Base-by-base conservation (phyloP, 192 early-diverging fungal species). In the Haplosporangium gracile region DNA sequence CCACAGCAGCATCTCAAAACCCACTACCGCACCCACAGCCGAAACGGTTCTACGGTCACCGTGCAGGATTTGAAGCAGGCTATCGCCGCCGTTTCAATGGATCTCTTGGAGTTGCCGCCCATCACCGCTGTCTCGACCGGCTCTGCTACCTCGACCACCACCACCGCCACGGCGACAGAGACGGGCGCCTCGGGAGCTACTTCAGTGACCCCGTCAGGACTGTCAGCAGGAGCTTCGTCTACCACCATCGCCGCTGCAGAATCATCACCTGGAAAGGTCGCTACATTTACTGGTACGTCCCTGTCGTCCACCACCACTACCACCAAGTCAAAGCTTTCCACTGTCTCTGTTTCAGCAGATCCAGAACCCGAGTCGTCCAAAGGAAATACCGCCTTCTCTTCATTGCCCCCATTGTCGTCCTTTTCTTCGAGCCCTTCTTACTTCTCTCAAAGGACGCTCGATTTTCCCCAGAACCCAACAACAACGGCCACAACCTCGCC, bases 21-120 rank as follows among this genome's bases (percentile, higher is more conserved):
- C 20, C 84, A 86, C 32, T 86, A 81, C 47, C 84, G 84, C 65
- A 86, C 84, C 29, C 84, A 86, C 72, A 81, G 79, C 34, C 75
- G 84, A 13, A 86, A 86, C 40, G 84, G 84, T 18, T 86, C 84
- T 15, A 86, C 84, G 10, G 84, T 86, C 72, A 86, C 84, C 26
- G 84, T 86, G 5, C 78, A 86, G 76, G 84, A 86, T 40, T 26
- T 86, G 63, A 86, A 86, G 53, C 75, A 81, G 72, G 84, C 84
- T n/a, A 86, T 86, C 71, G 84, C 84, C 22, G 78, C 84, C 13
- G 84, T 65, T 39, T 77, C 79, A 53, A 86, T 72, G 3, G 84
- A 81, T 74, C 63, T 80, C 5, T 43, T 80, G 53, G 75, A 80
- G 51, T 65, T 83, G 26, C 82, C 82, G 8, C 76, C 77, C 26